Percentiles rank a stretch among this genome's conserved stretches.
phyloP scores from a whole-genome alignment of 768 basidiomycete species.

The Tricholoma flavovirens region DNA sequence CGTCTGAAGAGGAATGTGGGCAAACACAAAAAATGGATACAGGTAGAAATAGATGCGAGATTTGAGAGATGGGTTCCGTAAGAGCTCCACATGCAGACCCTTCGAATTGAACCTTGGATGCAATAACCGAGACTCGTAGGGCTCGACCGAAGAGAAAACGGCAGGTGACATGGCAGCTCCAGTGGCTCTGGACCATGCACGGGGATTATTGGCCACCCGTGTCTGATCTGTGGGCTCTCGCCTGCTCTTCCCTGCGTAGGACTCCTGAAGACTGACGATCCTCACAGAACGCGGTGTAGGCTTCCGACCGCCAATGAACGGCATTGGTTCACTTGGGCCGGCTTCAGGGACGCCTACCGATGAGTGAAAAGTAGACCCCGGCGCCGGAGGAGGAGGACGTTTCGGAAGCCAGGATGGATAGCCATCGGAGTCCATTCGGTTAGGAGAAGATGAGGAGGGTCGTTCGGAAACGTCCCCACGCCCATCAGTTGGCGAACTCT shows the following conservation, averaged over 20 bases:
- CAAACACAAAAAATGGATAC: slow-evolving; percentile 66
- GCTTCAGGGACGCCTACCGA: slow-evolving; percentile 36
- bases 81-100: slow-evolving; percentile 60
- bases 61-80: slow-evolving; percentile 52
- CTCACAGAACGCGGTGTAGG: slow-evolving; percentile 78
- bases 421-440: slow-evolving; percentile 48
- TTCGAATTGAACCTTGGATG: slow-evolving; percentile 65
- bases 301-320: slow-evolving; percentile 57
- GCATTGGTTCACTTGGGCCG: slow-evolving; percentile 22
- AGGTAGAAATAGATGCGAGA: slow-evolving; percentile 61
- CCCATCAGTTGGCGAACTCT: slow-evolving; percentile 18
- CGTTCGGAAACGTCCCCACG: slow-evolving; percentile 19
- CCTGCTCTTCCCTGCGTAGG: slow-evolving; percentile 34
- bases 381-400: slow-evolving; percentile 71
- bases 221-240: slow-evolving; percentile 50
- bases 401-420: slow-evolving; percentile 85
- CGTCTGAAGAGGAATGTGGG: slow-evolving; percentile 68
- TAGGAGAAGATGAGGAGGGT: slow-evolving; percentile 27
- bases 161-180: slow-evolving; percentile 38
- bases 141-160: slow-evolving; percentile 33
- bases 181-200: slow-evolving; percentile 56
- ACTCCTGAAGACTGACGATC: slow-evolving; percentile 66
- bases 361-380: slow-evolving; percentile 63
- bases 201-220: slow-evolving; percentile 35
- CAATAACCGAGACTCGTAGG: slow-evolving; percentile 28